Base-by-base conservation (phyloP, 202 grass and related monocot genomes). In the Bolboschoenoplectus hybrid region DNA sequence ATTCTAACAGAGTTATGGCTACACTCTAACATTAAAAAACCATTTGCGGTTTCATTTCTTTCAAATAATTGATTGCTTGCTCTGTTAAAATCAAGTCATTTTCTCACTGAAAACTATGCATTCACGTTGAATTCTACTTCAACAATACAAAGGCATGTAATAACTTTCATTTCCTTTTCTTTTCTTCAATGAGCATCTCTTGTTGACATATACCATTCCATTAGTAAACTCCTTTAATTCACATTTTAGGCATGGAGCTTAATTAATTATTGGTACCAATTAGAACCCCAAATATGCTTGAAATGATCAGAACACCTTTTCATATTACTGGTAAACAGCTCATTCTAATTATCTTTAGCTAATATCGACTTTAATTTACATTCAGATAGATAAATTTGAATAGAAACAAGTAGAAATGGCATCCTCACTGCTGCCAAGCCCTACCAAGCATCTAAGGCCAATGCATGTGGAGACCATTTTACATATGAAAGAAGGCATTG, bases 401-500 rank as follows among this genome's bases (percentile, higher is more conserved):
- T 47, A 82, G 57, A 80, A 74, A 35, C 70, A 49, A 85, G 79
- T 68, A 45, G 71, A 86, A 81, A 97, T 97, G 94, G 91, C 90
- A 55, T 94, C 90, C 44, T 92, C 92, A 12, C 39, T 94, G 79
- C 44, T 94, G 64, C 85, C 87, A 72, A 94, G 90, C 81, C 85
- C 87, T 57, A 91, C 90, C 41, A 88, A 97, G 69, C 81, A 83
- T 83, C 65, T 83, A 52, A 78, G 84, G 70, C 85, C 85, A 88
- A 85, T 98, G 93, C 80, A 94, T 86, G 90, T 98, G 79, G 92
- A 96, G 86, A 83, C 89, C 61, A 88, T 94, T 85, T 90, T 98
- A 86, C 93, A 94, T 85, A 98, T 98, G 96, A 98, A 96, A 63
- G 90, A 91, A 89, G 96, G 96, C 9, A 84, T 96, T 17, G 96